Percentiles rank a stretch among this genome's conserved stretches.
Evolutionary conservation across 495 filamentous ascomycete species (phyloP).

Genomic region (Neurospora terricola): DNA sequence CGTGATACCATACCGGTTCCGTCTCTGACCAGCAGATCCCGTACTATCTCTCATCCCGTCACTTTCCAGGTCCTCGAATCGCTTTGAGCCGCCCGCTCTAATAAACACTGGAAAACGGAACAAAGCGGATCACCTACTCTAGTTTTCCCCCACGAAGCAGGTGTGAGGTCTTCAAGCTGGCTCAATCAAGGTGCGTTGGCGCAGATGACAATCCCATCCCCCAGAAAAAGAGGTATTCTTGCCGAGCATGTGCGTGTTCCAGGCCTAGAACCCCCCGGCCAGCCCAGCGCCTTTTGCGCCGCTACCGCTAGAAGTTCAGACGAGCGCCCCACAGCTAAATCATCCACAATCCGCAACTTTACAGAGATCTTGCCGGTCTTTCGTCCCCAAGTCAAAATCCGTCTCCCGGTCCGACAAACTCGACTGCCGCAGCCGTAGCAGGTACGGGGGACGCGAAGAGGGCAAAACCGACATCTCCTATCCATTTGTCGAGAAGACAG

Average conservation of each 20-base stretch:
- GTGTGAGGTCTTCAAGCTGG: neutral
- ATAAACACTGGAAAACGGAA: neutral
- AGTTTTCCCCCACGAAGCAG: neutral
- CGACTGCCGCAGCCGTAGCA: neutral
- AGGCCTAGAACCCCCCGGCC: neutral
- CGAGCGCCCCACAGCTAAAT: conserved; percentile 2
- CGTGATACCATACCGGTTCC: neutral
- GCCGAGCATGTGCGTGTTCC: neutral
- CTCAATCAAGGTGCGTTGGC: neutral
- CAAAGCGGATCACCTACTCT: neutral
- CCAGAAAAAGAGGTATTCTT: neutral
- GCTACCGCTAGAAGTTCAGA: neutral
- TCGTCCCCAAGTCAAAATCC: neutral
- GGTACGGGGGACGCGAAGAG: neutral
- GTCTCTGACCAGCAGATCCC: neutral
- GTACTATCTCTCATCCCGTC: neutral
- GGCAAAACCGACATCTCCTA: neutral
- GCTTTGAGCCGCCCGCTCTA: neutral
- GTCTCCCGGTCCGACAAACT: neutral
- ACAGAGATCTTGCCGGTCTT: neutral
- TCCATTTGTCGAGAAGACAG: conserved; percentile 1
- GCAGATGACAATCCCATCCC: neutral
- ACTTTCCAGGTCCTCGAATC: neutral
- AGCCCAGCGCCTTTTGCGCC: neutral
- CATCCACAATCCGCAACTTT: neutral